Evolutionary conservation across 352 stramenopile species (phyloP).

Genomic region (Pilasporangium apinafurcum): DNA sequence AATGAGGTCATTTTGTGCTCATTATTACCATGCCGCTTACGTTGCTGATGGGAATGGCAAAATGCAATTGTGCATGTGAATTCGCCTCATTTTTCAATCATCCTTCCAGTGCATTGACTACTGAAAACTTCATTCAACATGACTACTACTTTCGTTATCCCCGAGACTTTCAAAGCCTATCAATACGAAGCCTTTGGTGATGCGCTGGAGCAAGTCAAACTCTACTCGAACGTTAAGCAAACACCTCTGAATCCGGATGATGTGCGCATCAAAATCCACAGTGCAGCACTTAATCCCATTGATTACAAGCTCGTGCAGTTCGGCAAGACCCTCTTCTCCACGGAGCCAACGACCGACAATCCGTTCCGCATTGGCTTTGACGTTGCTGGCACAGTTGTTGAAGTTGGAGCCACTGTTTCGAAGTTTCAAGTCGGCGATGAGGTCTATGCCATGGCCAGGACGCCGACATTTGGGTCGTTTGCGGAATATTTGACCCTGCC

Average conservation of each 20-base stretch:
- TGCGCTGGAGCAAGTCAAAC: constrained; percentile 17
- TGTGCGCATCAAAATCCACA: constrained; percentile 25
- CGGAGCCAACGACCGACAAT: constrained; percentile 10
- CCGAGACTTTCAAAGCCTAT: constrained; percentile 18
- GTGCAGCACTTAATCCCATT: constrained; percentile 21
- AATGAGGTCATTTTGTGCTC: no score
- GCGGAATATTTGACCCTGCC: constrained; percentile 31
- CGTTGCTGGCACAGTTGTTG: constrained; percentile 20
- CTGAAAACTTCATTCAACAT: no score
- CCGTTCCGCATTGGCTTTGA: constrained; percentile 33
- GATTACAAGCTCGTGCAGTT: constrained; percentile 14
- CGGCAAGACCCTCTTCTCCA: constrained; percentile 6
- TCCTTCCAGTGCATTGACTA: no score
- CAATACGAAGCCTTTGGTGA: constrained; percentile 23
- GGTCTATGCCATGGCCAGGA: constrained; percentile 17
- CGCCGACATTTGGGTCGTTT: constrained; percentile 14
- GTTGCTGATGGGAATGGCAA: no score
- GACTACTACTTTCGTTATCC: no score
- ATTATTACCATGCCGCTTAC: no score
- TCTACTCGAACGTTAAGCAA: constrained; percentile 6
- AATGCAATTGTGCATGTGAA: no score
- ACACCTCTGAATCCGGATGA: constrained; percentile 12
- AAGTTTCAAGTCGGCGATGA: constrained; percentile 24
- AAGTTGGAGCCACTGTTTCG: constrained; percentile 15
- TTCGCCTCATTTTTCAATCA: no score